These are phyloP conservation scores for Talaromyces sp. DNA, from an alignment of 2,329 filamentous ascomycete species.

Conservation along the genomic window DNA sequence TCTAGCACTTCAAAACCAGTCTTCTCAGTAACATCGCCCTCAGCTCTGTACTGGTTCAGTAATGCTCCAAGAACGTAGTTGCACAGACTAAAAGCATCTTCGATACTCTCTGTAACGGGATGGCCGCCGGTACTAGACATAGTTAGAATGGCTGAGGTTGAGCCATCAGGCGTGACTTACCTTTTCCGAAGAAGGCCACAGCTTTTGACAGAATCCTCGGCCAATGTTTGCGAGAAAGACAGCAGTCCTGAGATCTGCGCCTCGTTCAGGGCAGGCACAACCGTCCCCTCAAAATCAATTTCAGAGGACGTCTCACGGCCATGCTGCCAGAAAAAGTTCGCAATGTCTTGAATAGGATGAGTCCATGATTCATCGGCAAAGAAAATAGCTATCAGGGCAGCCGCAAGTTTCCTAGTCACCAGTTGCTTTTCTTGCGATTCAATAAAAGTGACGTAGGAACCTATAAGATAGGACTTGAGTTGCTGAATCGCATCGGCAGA, in stretches of 20 bases:
- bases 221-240: conserved; percentile 42
- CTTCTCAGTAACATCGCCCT: conserved; percentile 25
- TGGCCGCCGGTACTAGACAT: conserved; percentile 20
- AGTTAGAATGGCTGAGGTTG: not conserved
- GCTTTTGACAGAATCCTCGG: conserved; percentile 39
- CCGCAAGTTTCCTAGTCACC: conserved; percentile 49
- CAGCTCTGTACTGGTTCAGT: conserved; percentile 27
- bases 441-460: conserved; percentile 44
- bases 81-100: conserved; percentile 38
- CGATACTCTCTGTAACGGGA: conserved; percentile 33
- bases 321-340: conserved; percentile 40
- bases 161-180: conserved; percentile 7
- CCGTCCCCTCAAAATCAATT: conserved; percentile 31
- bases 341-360: conserved; percentile 37
- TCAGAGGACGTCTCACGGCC: conserved; percentile 35
- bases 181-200: conserved; percentile 26
- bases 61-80: conserved; percentile 38
- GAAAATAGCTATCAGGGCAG: conserved; percentile 47
- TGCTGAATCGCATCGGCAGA: conserved; percentile 34
- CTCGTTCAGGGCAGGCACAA: conserved; percentile 40
- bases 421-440: conserved; percentile 39
- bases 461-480: conserved; percentile 43
- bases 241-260: conserved; percentile 37
- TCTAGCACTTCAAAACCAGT: conserved; percentile 37
- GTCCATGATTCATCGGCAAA: conserved; percentile 42